Evolutionary conservation across 2,329 filamentous ascomycete genomes (phyloP).

Genomic region (Diaporthe longicolla): DNA sequence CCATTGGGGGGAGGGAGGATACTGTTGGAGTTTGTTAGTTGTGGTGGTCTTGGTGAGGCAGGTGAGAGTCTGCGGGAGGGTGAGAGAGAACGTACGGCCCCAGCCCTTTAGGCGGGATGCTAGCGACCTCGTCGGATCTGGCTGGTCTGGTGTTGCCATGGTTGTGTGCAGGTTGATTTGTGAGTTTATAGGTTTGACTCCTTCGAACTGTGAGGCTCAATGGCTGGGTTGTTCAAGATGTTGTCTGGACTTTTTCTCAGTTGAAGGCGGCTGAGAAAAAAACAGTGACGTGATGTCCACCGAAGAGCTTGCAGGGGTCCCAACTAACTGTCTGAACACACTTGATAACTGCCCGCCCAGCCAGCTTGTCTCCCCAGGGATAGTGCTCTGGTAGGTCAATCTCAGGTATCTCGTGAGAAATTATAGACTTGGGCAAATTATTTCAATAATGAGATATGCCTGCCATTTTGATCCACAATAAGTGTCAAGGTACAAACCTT

Average conservation of each 20-base stretch:
- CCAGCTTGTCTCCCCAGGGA: neutral
- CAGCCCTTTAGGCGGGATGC: conserved; percentile 58
- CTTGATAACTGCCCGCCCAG: neutral
- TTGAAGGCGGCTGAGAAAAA: neutral
- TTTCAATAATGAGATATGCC: neutral
- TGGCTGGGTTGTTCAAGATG: neutral
- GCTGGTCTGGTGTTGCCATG: conserved; percentile 31
- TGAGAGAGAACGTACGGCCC: conserved; percentile 61
- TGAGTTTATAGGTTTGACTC: neutral
- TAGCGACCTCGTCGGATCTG: conserved; percentile 50
- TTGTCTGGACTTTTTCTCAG: conserved; percentile 12
- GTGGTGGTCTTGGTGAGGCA: neutral
- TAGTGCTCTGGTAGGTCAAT: neutral
- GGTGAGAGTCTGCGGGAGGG: neutral
- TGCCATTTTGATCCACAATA: neutral
- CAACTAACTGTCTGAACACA: conserved; percentile 16
- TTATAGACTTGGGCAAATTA: neutral
- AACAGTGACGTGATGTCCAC: conserved; percentile 29
- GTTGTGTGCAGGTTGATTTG: neutral
- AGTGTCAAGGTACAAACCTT: neutral
- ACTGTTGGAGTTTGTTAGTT: conserved; percentile 53
- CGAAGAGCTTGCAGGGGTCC: conserved; percentile 19
- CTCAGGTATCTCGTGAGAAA: neutral
- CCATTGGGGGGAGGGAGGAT: conserved; percentile 67
- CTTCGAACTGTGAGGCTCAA: neutral